These are phyloP conservation scores for Verticillium zaregamsianum DNA, from an alignment of 2,329 filamentous ascomycete species.

Conservation along the genomic window DNA sequence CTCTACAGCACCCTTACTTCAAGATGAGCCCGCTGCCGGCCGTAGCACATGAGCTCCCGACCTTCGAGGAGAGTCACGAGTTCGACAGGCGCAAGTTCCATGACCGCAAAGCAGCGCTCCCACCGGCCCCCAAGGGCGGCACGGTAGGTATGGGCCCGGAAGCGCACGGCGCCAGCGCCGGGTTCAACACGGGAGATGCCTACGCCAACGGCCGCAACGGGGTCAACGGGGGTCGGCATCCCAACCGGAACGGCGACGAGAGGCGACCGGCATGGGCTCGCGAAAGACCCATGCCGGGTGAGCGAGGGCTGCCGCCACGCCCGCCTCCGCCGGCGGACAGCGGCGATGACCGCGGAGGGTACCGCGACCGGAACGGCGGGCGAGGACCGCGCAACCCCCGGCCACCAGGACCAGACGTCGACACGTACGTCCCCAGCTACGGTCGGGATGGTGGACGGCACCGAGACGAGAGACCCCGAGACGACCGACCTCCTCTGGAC, in stretches of 20 bases:
- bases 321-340: conserved; percentile 40
- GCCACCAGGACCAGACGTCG: conserved; percentile 32
- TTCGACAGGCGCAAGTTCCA: conserved; percentile 90
- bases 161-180: conserved; percentile 38
- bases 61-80: conserved; percentile 92
- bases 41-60: conserved; percentile 79
- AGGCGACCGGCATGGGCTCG: conserved; percentile 52
- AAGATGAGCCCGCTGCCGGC: conserved; percentile 73
- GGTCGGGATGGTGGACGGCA: conserved; percentile 25
- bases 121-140: conserved; percentile 87
- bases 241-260: conserved; percentile 32
- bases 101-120: conserved; percentile 76
- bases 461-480: conserved; percentile 15
- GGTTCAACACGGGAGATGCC: conserved; percentile 47
- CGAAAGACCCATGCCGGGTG: conserved; percentile 22
- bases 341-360: conserved; percentile 34
- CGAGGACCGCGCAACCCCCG: conserved; percentile 18
- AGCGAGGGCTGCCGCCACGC: conserved; percentile 42
- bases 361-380: conserved; percentile 25
- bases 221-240: conserved; percentile 41
- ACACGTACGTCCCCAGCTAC: conserved; percentile 49
- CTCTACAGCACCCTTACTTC: conserved; percentile 90
- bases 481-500: conserved; percentile 11
- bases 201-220: conserved; percentile 35
- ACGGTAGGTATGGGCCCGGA: conserved; percentile 74